These are phyloP conservation scores for Phialophora expanda DNA, from an alignment of 2,329 filamentous ascomycete genomes.

Conservation along the genomic window DNA sequence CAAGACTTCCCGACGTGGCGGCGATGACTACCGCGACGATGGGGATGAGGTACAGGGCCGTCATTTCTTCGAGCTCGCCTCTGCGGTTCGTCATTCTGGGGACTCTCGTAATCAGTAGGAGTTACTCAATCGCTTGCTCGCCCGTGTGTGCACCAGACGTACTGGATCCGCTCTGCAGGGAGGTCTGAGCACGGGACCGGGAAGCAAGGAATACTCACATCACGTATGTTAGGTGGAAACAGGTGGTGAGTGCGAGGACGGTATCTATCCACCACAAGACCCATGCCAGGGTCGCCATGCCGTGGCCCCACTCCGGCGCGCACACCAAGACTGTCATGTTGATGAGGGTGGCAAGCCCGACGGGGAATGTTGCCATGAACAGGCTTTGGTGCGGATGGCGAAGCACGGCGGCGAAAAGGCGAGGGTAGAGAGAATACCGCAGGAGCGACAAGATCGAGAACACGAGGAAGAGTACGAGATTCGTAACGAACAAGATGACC, in stretches of 20 bases:
- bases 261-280: slow-evolving; percentile 64
- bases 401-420: slow-evolving; percentile 69
- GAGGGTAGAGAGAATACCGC: slow-evolving; percentile 68
- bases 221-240: slow-evolving; percentile 49
- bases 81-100: slow-evolving; percentile 10
- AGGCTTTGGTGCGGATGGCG: slow-evolving; percentile 68
- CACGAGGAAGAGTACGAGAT: slow-evolving; percentile 60
- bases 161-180: background rate
- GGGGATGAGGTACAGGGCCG: slow-evolving; percentile 69
- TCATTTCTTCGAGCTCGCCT: slow-evolving; percentile 61
- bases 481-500: slow-evolving; percentile 64
- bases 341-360: slow-evolving; percentile 70
- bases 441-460: slow-evolving; percentile 58
- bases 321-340: slow-evolving; percentile 68
- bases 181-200: background rate
- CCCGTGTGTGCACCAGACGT: too few relatives aligned
- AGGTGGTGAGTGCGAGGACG: slow-evolving; percentile 59
- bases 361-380: slow-evolving; percentile 71
- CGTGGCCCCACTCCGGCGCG: slow-evolving; percentile 62
- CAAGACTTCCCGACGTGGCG: slow-evolving; percentile 65
- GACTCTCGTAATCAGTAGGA: background rate
- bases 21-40: slow-evolving; percentile 72
- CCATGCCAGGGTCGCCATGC: slow-evolving; percentile 61
- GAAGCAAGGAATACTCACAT: background rate
- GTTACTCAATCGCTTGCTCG: background rate